Percentiles rank a stretch among this genome's conserved stretches.
These are phyloP conservation scores for Candida oleophila DNA, from an alignment of 805 yeast genomes.

Conservation along the genomic window DNA sequence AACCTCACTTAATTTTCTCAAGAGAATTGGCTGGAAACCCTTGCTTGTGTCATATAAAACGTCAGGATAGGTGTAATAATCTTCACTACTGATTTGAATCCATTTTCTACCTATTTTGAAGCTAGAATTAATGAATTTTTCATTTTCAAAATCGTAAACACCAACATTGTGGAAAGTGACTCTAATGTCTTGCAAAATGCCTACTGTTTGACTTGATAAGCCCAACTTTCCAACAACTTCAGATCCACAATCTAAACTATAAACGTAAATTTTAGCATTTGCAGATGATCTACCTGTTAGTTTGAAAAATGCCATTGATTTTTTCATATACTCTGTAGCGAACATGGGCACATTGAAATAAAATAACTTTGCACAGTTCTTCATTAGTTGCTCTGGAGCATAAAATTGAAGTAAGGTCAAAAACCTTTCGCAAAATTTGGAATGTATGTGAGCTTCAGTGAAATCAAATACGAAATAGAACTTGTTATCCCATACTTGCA, in stretches of 20 bases:
- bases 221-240: conserved; percentile 35
- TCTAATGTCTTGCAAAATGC: conserved; percentile 36
- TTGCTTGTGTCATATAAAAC: conserved; percentile 20
- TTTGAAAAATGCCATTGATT: conserved; percentile 20
- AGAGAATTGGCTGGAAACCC: conserved; percentile 34
- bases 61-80: conserved; percentile 17
- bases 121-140: conserved; percentile 58
- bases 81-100: conserved; percentile 50
- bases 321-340: conserved; percentile 19
- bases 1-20: conserved; percentile 31
- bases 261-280: conserved; percentile 23
- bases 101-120: conserved; percentile 69
- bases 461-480: conserved; percentile 67
- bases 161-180: conserved; percentile 38
- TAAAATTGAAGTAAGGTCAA: conserved; percentile 38
- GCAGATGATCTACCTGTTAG: conserved; percentile 14
- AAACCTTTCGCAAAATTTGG: conserved; percentile 23
- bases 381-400: conserved; percentile 51
- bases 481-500: conserved; percentile 70
- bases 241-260: conserved; percentile 32
- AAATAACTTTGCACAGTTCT: conserved; percentile 54
- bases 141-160: conserved; percentile 46
- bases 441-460: conserved; percentile 42
- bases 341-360: conserved; percentile 48
- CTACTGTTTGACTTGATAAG: conserved; percentile 31